Evolutionary conservation across 345 rosid genomes (phyloP), one percentile per base, ranked within the genome.

Genomic region (Bruguiera gymnorhiza): DNA sequence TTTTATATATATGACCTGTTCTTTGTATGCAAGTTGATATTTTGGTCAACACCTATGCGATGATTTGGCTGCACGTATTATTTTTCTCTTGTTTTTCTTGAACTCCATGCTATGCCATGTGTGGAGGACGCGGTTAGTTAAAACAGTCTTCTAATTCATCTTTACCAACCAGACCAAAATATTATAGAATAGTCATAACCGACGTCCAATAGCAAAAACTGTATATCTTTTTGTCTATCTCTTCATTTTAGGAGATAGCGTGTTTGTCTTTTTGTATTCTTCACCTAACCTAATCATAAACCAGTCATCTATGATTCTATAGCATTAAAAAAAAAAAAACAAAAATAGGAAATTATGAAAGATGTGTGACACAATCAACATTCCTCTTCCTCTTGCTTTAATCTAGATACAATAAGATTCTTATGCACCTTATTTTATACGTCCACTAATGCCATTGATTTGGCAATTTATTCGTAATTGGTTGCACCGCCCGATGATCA

Each of bases 31-130:
- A 55, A 67, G 53, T 59, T 63, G 34, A 29, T 70, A 16, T 20
- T 37, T 70, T 60, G 82, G 87, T 83, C 87, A 80, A 82, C 86
- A 79, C 69, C 70, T 75, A 64, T 57, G 46, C 63, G 62, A 65
- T 82, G 53, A 73, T 29, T 43, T 43, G 20, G 36, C 30, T 43
- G 26, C 69, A n/a, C 51, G 62, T 21, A 50, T 50, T 63, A 66
- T 48, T 4, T 48, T 2, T 9, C 0, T 64, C 43, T 62, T 71
- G 69, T 69, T 68, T 56, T 66, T 70, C 74, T 76, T 74, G 70
- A 66, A 65, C 76, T 79, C 66, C 78, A 76, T 78, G 81, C 61
- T 67, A 68, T 68, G 70, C 74, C 79, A 76, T 70, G 79, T 76
- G 72, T 63, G 61, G 76, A 63, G 6, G 56, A 54, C 16, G 4